phyloP scores from a whole-genome alignment of 2,329 filamentous ascomycete species.

The Diaporthe vexans region DNA sequence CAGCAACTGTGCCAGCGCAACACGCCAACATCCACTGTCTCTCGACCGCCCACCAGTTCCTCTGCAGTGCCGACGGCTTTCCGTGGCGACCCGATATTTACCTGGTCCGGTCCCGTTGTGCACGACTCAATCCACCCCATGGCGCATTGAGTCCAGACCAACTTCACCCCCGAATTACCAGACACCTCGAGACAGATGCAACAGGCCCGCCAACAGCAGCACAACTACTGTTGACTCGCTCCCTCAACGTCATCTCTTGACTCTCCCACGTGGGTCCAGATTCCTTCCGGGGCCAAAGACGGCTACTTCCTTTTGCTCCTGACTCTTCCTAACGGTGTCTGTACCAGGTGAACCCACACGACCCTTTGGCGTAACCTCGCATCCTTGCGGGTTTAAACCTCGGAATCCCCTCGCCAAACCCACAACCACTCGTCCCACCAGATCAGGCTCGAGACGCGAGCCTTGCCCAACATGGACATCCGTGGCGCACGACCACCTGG shows the following conservation, averaged over 20 bases:
- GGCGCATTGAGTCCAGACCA: constrained; percentile 30
- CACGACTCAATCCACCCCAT: constrained; percentile 29
- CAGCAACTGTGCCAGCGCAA: constrained; percentile 5
- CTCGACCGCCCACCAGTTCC: background rate
- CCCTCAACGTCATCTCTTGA: constrained; percentile 4
- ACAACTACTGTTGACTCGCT: constrained; percentile 8
- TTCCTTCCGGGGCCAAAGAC: background rate
- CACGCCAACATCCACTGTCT: background rate
- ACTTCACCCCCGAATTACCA: background rate
- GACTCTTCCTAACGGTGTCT: background rate
- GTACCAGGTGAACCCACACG: background rate
- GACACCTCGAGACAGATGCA: constrained; percentile 22
- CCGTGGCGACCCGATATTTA: background rate
- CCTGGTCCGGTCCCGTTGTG: constrained; percentile 1
- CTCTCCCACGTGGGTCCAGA: constrained; percentile 22
- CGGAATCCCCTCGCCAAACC: background rate
- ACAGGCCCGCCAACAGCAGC: constrained; percentile 1
- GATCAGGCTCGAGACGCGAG: background rate
- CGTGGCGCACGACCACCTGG: constrained; percentile 39
- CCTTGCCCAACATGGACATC: constrained; percentile 39
- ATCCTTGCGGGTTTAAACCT: background rate
- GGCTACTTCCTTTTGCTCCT: background rate
- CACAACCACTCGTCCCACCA: background rate
- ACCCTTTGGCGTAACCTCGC: background rate
- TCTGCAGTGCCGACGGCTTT: background rate